These are phyloP conservation scores for Fusarium circinatum DNA, from an alignment of 2,329 filamentous ascomycete genomes.

Conservation along the genomic window DNA sequence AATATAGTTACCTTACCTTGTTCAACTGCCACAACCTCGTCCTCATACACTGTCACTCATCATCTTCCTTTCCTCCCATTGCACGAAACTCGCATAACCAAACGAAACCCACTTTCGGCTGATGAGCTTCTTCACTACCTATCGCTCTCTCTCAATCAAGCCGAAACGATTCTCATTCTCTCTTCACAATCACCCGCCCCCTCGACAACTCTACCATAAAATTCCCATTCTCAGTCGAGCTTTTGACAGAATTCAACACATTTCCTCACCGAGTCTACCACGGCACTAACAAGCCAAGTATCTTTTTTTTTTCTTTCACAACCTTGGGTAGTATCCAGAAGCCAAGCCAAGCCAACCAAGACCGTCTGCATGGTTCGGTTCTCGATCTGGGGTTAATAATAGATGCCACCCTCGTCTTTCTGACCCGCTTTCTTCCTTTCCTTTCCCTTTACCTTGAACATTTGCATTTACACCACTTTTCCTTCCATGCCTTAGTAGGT, in stretches of 20 bases:
- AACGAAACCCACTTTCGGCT: conserved; percentile 15
- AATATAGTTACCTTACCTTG: background rate
- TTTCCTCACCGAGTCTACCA: background rate
- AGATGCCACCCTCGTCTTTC: conserved; percentile 35
- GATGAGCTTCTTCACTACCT: background rate
- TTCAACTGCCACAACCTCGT: background rate
- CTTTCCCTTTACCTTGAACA: background rate
- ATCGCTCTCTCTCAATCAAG: background rate
- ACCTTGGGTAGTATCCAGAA: background rate
- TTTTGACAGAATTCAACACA: background rate
- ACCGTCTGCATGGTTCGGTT: conserved; percentile 12
- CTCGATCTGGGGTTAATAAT: conserved; percentile 34
- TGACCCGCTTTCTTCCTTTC: conserved; percentile 37
- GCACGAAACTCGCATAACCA: conserved; percentile 4
- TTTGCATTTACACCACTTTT: conserved; percentile 17
- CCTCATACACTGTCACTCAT: background rate
- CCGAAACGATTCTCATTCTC: conserved; percentile 2
- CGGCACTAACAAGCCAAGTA: background rate
- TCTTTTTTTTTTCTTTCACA: background rate
- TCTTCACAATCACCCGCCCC: background rate
- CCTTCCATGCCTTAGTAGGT: background rate
- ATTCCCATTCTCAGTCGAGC: background rate
- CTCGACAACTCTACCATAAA: background rate
- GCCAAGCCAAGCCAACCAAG: background rate
- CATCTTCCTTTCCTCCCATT: background rate